Conservation (phyloP, 2,329 filamentous ascomycete species). For the Dactylellina cionopaga region DNA sequence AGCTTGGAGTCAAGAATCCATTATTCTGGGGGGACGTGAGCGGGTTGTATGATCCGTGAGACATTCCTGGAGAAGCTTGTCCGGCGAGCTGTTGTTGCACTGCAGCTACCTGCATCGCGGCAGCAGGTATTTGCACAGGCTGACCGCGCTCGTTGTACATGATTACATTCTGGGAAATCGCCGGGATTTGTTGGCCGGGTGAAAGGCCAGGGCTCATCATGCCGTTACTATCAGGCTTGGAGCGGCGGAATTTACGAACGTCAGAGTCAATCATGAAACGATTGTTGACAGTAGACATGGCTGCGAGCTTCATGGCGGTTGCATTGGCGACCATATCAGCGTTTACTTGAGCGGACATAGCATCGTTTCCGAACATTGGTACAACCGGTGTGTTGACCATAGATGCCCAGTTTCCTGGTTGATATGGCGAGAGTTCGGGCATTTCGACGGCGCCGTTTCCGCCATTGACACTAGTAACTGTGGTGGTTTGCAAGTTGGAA, state of each 20-base stretch:
- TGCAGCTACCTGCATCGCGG: constrained; percentile 56
- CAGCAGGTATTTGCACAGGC: constrained; percentile 57
- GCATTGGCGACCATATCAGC: constrained; percentile 99
- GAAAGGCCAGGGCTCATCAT: constrained; percentile 62
- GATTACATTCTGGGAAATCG: constrained; percentile 78
- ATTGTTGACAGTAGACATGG: constrained; percentile 97
- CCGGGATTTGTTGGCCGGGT: constrained; percentile 72
- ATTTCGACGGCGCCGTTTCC: constrained; percentile 77
- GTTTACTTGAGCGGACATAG: constrained; percentile 71
- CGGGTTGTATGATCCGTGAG: constrained; percentile 58
- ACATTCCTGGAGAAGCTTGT: constrained; percentile 45
- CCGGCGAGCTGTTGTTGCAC: constrained; percentile 54
- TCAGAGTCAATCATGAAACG: constrained; percentile 90
- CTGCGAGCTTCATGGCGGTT: constrained; percentile 97
- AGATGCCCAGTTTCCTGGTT: constrained; percentile 93
- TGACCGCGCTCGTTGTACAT: constrained; percentile 97
- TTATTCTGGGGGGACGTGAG: constrained; percentile 94
- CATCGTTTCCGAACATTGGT: constrained; percentile 76
- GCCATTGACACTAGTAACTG: constrained; percentile 75
- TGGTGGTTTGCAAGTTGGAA: constrained; percentile 64
- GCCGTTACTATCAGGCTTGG: constrained; percentile 78
- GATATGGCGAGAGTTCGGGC: constrained; percentile 84
- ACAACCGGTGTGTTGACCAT: constrained; percentile 99
- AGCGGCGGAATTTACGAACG: constrained; percentile 91
- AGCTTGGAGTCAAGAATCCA: constrained; percentile 88